Base-by-base conservation (phyloP, 768 basidiomycete genomes). In the Crucibulum laeve region DNA sequence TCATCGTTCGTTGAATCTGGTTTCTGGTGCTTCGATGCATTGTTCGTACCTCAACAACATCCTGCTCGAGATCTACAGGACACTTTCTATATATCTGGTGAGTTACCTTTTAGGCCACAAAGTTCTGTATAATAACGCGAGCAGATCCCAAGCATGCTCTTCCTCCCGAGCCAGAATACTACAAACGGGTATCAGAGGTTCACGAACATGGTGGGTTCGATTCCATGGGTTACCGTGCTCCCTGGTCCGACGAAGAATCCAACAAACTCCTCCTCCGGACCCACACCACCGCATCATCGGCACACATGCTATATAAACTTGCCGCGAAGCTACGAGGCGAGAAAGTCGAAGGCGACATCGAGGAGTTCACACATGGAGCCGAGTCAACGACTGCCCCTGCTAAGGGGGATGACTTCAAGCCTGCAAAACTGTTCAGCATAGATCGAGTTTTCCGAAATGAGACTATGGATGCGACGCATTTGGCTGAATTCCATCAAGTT, bases 401-500 rank as follows among this genome's bases (percentile, higher is more conserved):
- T 13, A 53, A 60, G 15, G 66, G 77, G 53, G 86, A 88, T 38
- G 91, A 89, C 0, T 96, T 96, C 75, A 73, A 83, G 46, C 90
- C 93, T 4, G 90, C 90, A 26, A 96, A 97, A 57, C 60, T 96
- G 50, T 99, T 97, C 79, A 92, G 89, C 53, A 97, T 99, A 51
- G 96, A 99, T 63, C 77, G 96, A 35, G 96, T 99, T 17, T 99
- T 98, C 84, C 76, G 96, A 60, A 99, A 99, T 55, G 96, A 99
- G 65, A 91, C 96, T 0, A 90, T 91, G 77, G 96, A 99, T 63
- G 93, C 93, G 35, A 99, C 96, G 14, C 96, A 99, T 73, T 58
- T 99, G 50, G 96, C 96, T 3, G 96, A 99, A 65, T 99, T 99
- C 74, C 95, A 98, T 61, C 96, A 99, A 66, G 96, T 99, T n/a